A percentile compares a stretch with the other conserved stretches of the same genome.
These are phyloP conservation scores for Fusarium fujikuroi DNA, from an alignment of 2,329 filamentous ascomycete species.

Conservation along the genomic window DNA sequence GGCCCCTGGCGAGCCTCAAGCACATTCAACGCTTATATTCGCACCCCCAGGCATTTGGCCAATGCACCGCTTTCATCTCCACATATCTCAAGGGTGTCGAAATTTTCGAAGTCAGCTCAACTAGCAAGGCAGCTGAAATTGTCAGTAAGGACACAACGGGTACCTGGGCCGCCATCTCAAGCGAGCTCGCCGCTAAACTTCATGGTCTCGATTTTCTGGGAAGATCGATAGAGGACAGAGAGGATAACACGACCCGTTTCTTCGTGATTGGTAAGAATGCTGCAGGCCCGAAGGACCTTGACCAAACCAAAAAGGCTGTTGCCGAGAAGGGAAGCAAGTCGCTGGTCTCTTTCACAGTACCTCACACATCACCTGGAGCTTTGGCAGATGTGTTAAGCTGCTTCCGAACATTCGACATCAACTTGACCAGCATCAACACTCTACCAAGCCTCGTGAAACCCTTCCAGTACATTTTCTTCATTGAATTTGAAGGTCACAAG, in stretches of 20 bases:
- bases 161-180: conserved; percentile 80
- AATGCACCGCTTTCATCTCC: conserved; percentile 82
- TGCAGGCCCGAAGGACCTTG: conserved; percentile 40
- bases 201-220: conserved; percentile 77
- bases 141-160: conserved; percentile 69
- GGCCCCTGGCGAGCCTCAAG: conserved; percentile 62
- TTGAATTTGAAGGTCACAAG: conserved; percentile 81
- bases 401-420: conserved; percentile 78
- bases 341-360: conserved; percentile 84
- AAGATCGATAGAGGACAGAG: conserved; percentile 75
- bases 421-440: conserved; percentile 91
- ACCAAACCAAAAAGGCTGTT: conserved; percentile 42
- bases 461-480: conserved; percentile 95
- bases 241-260: conserved; percentile 83
- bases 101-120: conserved; percentile 84
- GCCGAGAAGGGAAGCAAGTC: conserved; percentile 66
- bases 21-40: conserved; percentile 84
- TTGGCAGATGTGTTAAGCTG: conserved; percentile 82
- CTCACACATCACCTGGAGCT: conserved; percentile 81
- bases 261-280: conserved; percentile 67
- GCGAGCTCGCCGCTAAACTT: conserved; percentile 75
- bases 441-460: conserved; percentile 77
- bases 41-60: conserved; percentile 95
- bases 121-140: conserved; percentile 84
- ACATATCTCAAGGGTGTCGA: conserved; percentile 78